phyloP scores from a whole-genome alignment of 2,329 filamentous ascomycete genomes.

The Penicillium decumbens region DNA sequence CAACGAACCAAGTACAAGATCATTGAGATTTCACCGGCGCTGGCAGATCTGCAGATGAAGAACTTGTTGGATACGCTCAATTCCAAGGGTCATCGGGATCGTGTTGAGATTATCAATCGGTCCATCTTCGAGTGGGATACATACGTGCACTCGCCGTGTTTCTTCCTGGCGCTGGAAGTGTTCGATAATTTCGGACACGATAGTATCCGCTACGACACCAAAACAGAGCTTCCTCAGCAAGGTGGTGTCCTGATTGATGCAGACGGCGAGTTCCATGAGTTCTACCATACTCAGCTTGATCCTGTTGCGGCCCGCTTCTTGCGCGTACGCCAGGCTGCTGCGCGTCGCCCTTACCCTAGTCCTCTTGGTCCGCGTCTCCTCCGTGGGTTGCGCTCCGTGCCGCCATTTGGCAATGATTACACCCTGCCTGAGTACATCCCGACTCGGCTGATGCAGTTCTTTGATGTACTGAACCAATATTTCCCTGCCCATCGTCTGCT shows the following conservation, averaged over 20 bases:
- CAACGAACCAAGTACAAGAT: conserved; percentile 88
- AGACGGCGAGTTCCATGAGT: conserved; percentile 88
- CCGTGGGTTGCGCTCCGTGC: conserved; percentile 57
- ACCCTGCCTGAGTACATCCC: conserved; percentile 88
- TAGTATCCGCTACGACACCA: conserved; percentile 79
- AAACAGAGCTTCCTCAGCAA: conserved; percentile 77
- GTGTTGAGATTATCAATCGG: conserved; percentile 90
- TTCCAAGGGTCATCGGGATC: conserved; percentile 69
- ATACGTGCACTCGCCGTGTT: conserved; percentile 87
- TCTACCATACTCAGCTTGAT: conserved; percentile 77
- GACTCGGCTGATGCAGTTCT: conserved; percentile 93
- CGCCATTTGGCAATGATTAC: conserved; percentile 71
- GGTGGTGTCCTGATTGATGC: conserved; percentile 81
- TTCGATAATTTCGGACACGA: conserved; percentile 99
- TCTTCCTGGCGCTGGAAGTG: conserved; percentile 96
- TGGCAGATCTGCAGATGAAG: conserved; percentile 71
- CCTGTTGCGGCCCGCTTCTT: conserved; percentile 78
- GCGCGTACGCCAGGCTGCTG: conserved; percentile 73
- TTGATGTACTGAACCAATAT: conserved; percentile 78
- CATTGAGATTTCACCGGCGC: conserved; percentile 84
- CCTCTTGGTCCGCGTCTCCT: conserved; percentile 49
- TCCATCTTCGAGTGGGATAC: conserved; percentile 92
- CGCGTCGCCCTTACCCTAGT: conserved; percentile 40
- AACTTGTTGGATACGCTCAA: conserved; percentile 64
- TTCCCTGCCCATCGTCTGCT: conserved; percentile 88